These are phyloP conservation scores for Dactylonectria macrodidyma DNA, from an alignment of 2,329 filamentous ascomycete genomes.

Conservation along the genomic window DNA sequence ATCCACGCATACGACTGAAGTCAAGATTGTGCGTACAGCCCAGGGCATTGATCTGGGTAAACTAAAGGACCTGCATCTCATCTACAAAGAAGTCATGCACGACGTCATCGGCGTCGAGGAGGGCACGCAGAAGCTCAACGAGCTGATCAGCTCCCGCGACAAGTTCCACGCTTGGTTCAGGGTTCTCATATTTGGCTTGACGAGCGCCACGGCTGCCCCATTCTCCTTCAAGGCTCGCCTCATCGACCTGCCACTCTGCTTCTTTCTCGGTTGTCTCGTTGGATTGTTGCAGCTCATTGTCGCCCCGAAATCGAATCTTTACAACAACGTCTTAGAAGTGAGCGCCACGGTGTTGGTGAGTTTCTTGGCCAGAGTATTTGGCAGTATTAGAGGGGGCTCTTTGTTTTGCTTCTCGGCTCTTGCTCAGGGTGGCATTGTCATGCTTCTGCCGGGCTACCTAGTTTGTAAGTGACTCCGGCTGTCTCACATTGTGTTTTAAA, in stretches of 20 bases:
- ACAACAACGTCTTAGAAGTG: slow-evolving; percentile 77
- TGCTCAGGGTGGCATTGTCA: slow-evolving; percentile 75
- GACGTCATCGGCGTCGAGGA: slow-evolving; percentile 72
- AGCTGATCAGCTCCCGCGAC: slow-evolving; percentile 67
- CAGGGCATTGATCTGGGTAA: slow-evolving; percentile 75
- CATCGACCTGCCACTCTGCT: slow-evolving; percentile 81
- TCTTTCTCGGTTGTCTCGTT: slow-evolving; percentile 78
- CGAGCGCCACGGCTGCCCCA: slow-evolving; percentile 79
- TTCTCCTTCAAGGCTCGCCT: slow-evolving; percentile 81
- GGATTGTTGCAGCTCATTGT: slow-evolving; percentile 80
- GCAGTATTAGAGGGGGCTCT: slow-evolving; percentile 66
- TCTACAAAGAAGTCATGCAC: slow-evolving; percentile 77
- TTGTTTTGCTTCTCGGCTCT: slow-evolving; percentile 78
- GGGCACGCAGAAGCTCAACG: slow-evolving; percentile 67
- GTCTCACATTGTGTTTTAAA: too few relatives aligned
- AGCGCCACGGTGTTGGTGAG: slow-evolving; percentile 73
- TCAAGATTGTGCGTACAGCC: slow-evolving; percentile 72
- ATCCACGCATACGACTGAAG: slow-evolving; percentile 76
- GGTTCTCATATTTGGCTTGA: slow-evolving; percentile 79
- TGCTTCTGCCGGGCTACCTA: slow-evolving; percentile 76
- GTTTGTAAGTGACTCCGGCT: slow-evolving; percentile 59
- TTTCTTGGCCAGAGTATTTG: slow-evolving; percentile 74
- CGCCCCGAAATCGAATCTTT: slow-evolving; percentile 77
- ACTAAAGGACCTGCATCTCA: slow-evolving; percentile 71
- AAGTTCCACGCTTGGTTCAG: slow-evolving; percentile 68